Evolutionary conservation across 768 basidiomycete species (phyloP).

Genomic region (Tulasnella sp.): DNA sequence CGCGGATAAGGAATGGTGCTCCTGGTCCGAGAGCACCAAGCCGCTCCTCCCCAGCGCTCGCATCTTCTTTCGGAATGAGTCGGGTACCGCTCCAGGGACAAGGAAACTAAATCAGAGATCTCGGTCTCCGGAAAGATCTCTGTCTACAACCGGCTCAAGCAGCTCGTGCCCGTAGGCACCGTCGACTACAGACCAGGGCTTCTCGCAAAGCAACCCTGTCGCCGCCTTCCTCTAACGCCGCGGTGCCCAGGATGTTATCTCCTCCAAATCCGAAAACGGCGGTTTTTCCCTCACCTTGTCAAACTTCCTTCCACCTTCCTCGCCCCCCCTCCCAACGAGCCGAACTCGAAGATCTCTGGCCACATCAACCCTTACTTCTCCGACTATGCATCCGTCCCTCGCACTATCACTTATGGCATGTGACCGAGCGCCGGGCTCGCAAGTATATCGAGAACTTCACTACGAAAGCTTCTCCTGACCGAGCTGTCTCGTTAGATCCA

Average conservation of each 20-base stretch:
- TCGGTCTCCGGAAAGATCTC: conserved; percentile 77
- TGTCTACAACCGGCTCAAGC: conserved; percentile 77
- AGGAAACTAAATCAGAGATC: conserved; percentile 68
- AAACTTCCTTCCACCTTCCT: conserved; percentile 54
- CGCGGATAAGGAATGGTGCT: conserved; percentile 95
- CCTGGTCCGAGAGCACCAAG: conserved; percentile 75
- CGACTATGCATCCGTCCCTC: conserved; percentile 81
- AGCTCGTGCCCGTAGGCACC: conserved; percentile 75
- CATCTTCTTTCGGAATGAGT: conserved; percentile 81
- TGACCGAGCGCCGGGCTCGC: conserved; percentile 94
- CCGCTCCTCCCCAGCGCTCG: conserved; percentile 65
- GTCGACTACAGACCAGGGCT: conserved; percentile 79
- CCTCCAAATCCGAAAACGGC: conserved; percentile 66
- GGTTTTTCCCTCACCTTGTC: conserved; percentile 71
- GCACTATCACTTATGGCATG: conserved; percentile 96
- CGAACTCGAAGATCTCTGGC: conserved; percentile 90
- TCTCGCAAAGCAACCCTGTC: conserved; percentile 91
- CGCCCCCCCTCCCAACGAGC: conserved; percentile 84
- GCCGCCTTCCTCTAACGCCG: conserved; percentile 87
- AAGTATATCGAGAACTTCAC: conserved; percentile 87
- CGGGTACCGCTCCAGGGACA: conserved; percentile 88
- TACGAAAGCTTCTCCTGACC: conserved; percentile 85
- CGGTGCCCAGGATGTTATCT: conserved; percentile 65
- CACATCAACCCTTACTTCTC: conserved; percentile 98
- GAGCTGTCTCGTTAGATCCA: too few relatives aligned